These are phyloP conservation scores for Coprinopsis marcescibilis DNA, from an alignment of 768 basidiomycete genomes.

Conservation along the genomic window DNA sequence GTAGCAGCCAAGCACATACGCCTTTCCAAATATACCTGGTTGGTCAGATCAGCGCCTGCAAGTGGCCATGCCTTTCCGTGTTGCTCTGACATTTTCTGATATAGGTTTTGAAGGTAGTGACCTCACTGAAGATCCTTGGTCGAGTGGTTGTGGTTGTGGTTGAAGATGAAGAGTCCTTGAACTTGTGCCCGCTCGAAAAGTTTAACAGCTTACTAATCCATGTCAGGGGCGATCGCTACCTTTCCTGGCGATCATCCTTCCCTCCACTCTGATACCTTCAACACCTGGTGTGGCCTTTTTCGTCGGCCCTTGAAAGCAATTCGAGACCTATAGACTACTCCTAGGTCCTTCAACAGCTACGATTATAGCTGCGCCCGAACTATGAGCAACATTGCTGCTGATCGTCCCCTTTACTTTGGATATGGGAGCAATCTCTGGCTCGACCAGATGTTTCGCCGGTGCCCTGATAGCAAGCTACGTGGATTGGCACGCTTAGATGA, in stretches of 20 bases:
- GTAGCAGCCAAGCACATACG: background rate
- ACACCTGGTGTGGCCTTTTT: background rate
- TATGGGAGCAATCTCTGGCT: constrained; percentile 49
- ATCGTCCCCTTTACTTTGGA: constrained; percentile 33
- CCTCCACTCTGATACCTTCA: background rate
- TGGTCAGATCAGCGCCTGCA: constrained; percentile 81
- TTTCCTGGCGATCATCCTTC: background rate
- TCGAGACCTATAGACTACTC: background rate
- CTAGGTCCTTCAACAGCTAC: too few species aligned
- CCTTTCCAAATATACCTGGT: constrained; percentile 55
- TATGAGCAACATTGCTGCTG: too few species aligned
- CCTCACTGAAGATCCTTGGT: constrained; percentile 94
- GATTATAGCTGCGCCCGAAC: too few species aligned
- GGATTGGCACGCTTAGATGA: constrained; percentile 34
- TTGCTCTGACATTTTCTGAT: constrained; percentile 52
- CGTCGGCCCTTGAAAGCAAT: background rate
- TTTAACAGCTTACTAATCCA: too few species aligned
- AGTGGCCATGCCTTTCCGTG: constrained; percentile 85
- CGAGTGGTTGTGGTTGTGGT: constrained; percentile 26
- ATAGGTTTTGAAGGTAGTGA: constrained; percentile 28
- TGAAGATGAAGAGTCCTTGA: too few species aligned
- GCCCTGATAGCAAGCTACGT: constrained; percentile 35
- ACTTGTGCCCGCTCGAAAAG: too few species aligned
- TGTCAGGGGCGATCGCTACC: too few species aligned
- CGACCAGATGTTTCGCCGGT: constrained; percentile 43